A percentile compares a stretch with the other conserved stretches of the same genome.
phyloP scores from a whole-genome alignment of 164 flowering plant genomes.

The Cinnamomum chago region DNA sequence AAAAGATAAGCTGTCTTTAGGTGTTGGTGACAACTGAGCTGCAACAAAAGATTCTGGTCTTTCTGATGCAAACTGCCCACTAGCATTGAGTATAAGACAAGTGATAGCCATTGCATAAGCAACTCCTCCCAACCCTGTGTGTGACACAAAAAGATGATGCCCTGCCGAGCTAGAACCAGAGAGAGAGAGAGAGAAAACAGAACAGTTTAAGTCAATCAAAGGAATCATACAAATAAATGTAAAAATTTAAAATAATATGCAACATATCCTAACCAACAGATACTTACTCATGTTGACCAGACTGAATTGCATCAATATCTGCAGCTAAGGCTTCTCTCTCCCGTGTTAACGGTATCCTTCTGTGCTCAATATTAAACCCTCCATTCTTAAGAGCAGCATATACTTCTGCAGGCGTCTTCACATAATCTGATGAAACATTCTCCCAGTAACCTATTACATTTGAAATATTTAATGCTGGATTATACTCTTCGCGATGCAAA shows the following conservation, averaged over 20 bases:
- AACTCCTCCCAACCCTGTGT: conserved; percentile 93
- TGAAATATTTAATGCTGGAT: conserved; percentile 58
- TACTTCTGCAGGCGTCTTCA: conserved; percentile 87
- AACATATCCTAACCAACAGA: background rate
- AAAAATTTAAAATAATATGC: background rate
- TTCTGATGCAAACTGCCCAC: conserved; percentile 27
- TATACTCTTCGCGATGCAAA: conserved; percentile 90
- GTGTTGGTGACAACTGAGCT: conserved; percentile 14
- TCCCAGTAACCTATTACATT: conserved; percentile 94
- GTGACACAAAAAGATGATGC: conserved; percentile 84
- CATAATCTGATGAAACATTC: conserved; percentile 71
- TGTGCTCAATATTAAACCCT: conserved; percentile 57
- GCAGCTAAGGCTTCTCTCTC: conserved; percentile 87
- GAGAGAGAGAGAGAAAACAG: conserved; percentile 4
- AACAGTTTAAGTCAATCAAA: background rate
- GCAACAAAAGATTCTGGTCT: conserved; percentile 23
- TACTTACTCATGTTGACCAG: conserved; percentile 33
- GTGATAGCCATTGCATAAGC: conserved; percentile 92
- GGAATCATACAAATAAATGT: background rate
- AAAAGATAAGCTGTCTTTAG: conserved; percentile 29
- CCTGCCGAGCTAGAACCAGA: conserved; percentile 63
- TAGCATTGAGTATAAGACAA: conserved; percentile 64
- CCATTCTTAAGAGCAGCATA: conserved; percentile 59
- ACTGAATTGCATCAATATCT: conserved; percentile 88
- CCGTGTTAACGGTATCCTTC: conserved; percentile 84